A percentile compares a stretch with the other conserved stretches of the same genome.
These are phyloP conservation scores for Pseudogymnoascus sp. DNA, from an alignment of 2,329 filamentous ascomycete species.

Conservation along the genomic window DNA sequence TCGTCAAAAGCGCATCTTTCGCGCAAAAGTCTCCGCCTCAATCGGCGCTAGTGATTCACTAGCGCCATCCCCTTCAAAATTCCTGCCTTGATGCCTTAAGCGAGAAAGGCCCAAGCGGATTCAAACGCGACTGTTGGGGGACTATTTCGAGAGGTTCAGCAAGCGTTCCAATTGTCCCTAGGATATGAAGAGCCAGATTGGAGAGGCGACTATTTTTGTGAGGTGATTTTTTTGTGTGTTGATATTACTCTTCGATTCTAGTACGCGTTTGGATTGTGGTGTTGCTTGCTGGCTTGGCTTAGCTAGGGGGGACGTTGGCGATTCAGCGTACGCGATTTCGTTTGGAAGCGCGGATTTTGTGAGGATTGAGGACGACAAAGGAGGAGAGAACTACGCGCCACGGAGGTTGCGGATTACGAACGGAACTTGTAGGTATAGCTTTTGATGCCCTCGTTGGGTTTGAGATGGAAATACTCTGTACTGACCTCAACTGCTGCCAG, in stretches of 20 bases:
- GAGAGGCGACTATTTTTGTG: background rate
- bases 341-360: background rate
- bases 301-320: background rate
- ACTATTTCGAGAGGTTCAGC: background rate
- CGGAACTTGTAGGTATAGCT: background rate
- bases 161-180: conserved; percentile 3
- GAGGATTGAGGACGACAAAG: background rate
- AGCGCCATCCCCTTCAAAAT: background rate
- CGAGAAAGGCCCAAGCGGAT: background rate
- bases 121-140: background rate
- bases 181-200: background rate
- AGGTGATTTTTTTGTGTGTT: background rate
- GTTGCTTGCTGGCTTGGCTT: background rate
- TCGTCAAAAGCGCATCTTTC: background rate
- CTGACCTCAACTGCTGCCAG: background rate
- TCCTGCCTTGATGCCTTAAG: background rate
- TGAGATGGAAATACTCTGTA: background rate
- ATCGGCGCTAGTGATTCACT: background rate
- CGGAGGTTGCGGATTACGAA: background rate
- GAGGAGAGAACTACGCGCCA: background rate
- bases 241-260: background rate
- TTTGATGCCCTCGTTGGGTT: background rate
- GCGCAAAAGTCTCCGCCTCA: conserved; percentile 2
- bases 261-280: background rate
- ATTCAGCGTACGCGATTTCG: conserved; percentile 1